Conservation (phyloP, 257 asterid genomes). For the Craterostigma plantagineum region DNA sequence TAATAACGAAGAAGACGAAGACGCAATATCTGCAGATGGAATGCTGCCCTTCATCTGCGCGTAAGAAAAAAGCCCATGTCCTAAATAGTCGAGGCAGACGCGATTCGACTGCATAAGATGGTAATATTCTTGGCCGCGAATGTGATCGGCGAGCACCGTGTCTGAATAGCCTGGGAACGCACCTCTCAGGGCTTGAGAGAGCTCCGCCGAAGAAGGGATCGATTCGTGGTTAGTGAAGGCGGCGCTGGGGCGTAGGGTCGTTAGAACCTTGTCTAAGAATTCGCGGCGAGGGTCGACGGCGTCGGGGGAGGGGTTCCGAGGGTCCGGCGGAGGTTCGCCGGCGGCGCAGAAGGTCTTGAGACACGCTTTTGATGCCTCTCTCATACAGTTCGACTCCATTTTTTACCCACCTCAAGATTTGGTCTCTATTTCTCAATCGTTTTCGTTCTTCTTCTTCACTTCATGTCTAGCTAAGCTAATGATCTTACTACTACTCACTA, state of each 20-base stretch:
- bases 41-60: constrained; percentile 20
- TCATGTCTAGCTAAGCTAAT: too few species aligned
- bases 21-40: constrained; percentile 13
- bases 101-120: constrained; percentile 26
- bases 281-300: constrained; percentile 13
- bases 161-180: constrained; percentile 23
- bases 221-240: constrained; percentile 67
- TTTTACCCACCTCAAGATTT: constrained; percentile 1
- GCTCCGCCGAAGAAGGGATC: constrained; percentile 27
- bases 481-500: too few species aligned
- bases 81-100: constrained; percentile 62
- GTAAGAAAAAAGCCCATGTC: constrained; percentile 66
- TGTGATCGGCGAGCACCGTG: constrained; percentile 32
- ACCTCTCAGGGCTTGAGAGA: constrained; percentile 14
- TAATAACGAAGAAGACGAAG: constrained; percentile 16
- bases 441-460: too few species aligned
- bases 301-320: constrained; percentile 1
- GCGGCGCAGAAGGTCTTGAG: constrained; percentile 23
- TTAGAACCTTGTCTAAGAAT: constrained; percentile 22
- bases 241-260: constrained; percentile 28
- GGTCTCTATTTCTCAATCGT: background rate
- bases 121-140: constrained; percentile 38
- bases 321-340: constrained; percentile 9
- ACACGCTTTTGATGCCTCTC: constrained; percentile 38
- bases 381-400: constrained; percentile 41